A percentile compares a stretch with the other conserved stretches of the same genome.
Conservation (phyloP, 352 stramenopile species). For the Aphanomyces astaci region DNA sequence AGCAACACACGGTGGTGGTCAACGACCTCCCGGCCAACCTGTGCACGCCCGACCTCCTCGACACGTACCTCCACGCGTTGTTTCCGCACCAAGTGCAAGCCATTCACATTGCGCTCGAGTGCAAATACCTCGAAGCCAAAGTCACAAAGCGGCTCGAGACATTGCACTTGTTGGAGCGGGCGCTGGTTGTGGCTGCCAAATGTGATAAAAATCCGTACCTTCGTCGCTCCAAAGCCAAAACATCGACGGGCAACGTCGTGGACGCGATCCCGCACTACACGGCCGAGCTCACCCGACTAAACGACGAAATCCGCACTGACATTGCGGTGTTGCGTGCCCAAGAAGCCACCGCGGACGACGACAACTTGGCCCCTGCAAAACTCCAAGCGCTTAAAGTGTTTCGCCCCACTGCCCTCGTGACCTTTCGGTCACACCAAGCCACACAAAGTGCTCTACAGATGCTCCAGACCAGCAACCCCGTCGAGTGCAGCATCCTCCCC, state of each 20-base stretch:
- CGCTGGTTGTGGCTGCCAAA: conserved; percentile 46
- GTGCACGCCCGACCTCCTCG: conserved; percentile 60
- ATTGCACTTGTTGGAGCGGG: conserved; percentile 57
- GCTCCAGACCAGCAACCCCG: conserved; percentile 58
- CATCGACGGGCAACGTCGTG: conserved; percentile 29
- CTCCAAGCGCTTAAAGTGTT: conserved; percentile 49
- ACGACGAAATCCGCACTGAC: conserved; percentile 57
- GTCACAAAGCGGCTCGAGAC: conserved; percentile 61
- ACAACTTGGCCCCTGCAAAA: conserved; percentile 22
- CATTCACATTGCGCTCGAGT: conserved; percentile 73
- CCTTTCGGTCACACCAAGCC: conserved; percentile 63
- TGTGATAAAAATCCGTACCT: conserved; percentile 36
- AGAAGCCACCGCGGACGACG: conserved; percentile 35
- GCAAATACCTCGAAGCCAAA: conserved; percentile 58
- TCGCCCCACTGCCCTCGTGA: conserved; percentile 67
- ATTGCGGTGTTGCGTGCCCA: conserved; percentile 28
- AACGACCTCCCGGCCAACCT: conserved; percentile 66
- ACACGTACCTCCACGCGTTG: conserved; percentile 64
- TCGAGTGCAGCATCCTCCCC: conserved; percentile 54
- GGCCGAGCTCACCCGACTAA: conserved; percentile 59
- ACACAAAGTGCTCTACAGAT: conserved; percentile 73
- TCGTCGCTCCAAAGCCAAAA: conserved; percentile 31
- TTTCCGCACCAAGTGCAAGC: conserved; percentile 62
- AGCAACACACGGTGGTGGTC: conserved; percentile 77
- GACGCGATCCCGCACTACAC: conserved; percentile 64